Evolutionary conservation across 2,329 filamentous ascomycete genomes (phyloP).

Genomic region (Colletotrichum falcatum): DNA sequence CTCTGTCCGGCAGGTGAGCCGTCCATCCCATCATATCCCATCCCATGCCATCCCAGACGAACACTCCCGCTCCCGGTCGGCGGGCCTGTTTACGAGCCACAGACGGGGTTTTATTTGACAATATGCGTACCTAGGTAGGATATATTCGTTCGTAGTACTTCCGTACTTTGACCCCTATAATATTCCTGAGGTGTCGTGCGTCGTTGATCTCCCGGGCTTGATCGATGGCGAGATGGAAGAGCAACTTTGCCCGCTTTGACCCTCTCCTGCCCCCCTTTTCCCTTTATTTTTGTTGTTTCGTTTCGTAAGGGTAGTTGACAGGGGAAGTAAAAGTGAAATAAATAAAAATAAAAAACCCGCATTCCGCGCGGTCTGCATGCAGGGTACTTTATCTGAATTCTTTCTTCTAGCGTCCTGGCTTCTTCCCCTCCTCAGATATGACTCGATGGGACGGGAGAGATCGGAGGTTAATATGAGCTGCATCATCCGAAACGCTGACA

Average conservation of each 20-base stretch:
- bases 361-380: neutral
- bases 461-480: conserved; percentile 22
- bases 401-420: neutral
- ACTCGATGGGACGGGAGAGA: conserved; percentile 7
- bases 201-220: neutral
- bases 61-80: neutral
- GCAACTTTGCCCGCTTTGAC: conserved; percentile 22
- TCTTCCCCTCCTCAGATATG: neutral
- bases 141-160: no score
- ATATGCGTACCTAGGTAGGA: no score
- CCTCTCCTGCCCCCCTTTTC: no score
- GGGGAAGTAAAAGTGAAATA: neutral
- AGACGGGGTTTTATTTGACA: neutral
- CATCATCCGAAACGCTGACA: conserved; percentile 17
- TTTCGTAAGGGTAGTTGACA: neutral
- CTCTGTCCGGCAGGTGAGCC: neutral
- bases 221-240: neutral
- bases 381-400: conserved; percentile 20
- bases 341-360: no score
- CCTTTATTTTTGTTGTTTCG: neutral
- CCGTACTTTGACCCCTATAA: neutral
- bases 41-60: neutral
- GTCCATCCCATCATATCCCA: no score
- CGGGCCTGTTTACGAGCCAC: neutral
- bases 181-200: no score